These are phyloP conservation scores for Clarireedia paspali DNA, from an alignment of 2,329 filamentous ascomycete genomes.

Conservation along the genomic window DNA sequence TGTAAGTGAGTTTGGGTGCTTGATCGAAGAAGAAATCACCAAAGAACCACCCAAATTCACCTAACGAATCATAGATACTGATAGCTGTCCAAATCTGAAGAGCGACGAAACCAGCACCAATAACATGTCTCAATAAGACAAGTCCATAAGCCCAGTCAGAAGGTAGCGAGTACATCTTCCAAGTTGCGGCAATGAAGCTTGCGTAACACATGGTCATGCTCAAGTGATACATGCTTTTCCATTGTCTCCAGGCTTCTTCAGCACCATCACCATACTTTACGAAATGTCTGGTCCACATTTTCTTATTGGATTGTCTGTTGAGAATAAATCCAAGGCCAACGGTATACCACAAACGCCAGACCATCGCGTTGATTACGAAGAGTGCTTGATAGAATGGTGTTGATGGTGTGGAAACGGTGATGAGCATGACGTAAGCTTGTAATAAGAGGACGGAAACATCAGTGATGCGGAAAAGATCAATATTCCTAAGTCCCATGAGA, in stretches of 20 bases:
- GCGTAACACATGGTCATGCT: slow-evolving; percentile 86
- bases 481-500: slow-evolving; percentile 71
- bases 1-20: slow-evolving; percentile 82
- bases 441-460: slow-evolving; percentile 76
- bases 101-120: slow-evolving; percentile 72
- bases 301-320: slow-evolving; percentile 77
- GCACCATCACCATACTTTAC: slow-evolving; percentile 90
- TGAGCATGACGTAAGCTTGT: slow-evolving; percentile 63
- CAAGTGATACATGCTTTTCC: slow-evolving; percentile 93
- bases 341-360: slow-evolving; percentile 89
- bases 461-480: slow-evolving; percentile 81
- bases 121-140: slow-evolving; percentile 75
- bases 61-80: slow-evolving; percentile 91
- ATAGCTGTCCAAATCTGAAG: slow-evolving; percentile 88
- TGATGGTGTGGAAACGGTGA: slow-evolving; percentile 70
- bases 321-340: slow-evolving; percentile 81
- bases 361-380: slow-evolving; percentile 72
- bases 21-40: slow-evolving; percentile 98
- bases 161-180: slow-evolving; percentile 93
- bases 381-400: slow-evolving; percentile 68
- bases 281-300: slow-evolving; percentile 95
- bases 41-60: slow-evolving; percentile 98
- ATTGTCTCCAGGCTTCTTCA: slow-evolving; percentile 92
- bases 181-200: slow-evolving; percentile 83
- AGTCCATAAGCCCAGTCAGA: slow-evolving; percentile 82